Base-by-base conservation (phyloP, 2,329 filamentous ascomycete genomes). In the Tolypocladium tropicale region DNA sequence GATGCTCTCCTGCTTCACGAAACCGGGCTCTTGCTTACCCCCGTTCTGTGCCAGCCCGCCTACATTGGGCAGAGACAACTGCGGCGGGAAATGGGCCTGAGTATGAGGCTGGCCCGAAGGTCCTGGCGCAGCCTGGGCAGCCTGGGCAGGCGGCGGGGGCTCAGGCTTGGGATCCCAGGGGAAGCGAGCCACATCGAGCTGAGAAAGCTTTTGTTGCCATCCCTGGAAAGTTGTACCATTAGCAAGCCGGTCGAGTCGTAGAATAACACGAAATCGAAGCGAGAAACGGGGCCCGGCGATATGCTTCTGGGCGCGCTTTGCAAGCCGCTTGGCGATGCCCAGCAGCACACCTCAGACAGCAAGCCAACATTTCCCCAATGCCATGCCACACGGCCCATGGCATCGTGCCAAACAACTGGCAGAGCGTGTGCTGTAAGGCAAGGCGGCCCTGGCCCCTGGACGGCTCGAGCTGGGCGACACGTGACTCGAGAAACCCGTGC, bases 91-190 rank as follows among this genome's bases (percentile, higher is more conserved):
- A 52, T 68, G 67, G 53, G 66, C 61, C 59, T 70, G 68, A 7
- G 65, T 59, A 52, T 70, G 67, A 16, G 60, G 57, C 37, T 65
- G 64, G 39, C 59, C 54, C 23, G 56, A n/a, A 16, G 59, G 57
- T 30, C 63, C 56, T 32, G 58, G 49, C 33, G 62, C 58, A 49
- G 66, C 56, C 28, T 62, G 59, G 63, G 68, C 52, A 67, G 72
- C 60, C 66, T 74, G 67, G 70, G 66, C 59, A 60, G 67, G 62
- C 25, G 65, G 61, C 18, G 68, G 61, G n/a, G 82, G 80, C 54
- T 88, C 85, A 53, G 88, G 86, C 68, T 88, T 86, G 48, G 94
- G 93, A 68, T 99, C 94, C 94, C 94, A 99, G 12, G 94, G 93
- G 70, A 97, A 96, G 56, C 83, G 78, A 58, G 94, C 94, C 59